Conservation (phyloP, 768 basidiomycete species). For the Coprinellus aureogranulatus region DNA sequence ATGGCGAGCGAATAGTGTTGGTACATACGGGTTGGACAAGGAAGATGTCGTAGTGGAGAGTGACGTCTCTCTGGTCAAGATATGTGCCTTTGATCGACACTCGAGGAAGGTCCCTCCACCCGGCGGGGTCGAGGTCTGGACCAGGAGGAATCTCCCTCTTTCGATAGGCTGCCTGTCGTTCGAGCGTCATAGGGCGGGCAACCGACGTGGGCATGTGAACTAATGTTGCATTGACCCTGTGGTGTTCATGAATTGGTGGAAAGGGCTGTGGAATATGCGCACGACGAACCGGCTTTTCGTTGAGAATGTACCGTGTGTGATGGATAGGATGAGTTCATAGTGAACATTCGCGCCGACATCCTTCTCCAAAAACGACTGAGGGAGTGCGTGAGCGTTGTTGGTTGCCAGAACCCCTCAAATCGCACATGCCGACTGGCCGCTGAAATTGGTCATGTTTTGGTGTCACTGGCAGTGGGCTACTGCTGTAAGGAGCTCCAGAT, state of each 20-base stretch:
- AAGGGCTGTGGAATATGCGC: neutral
- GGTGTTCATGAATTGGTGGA: neutral
- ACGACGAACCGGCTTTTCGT: neutral
- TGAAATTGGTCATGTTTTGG: too few species aligned
- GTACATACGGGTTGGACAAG: constrained; percentile 3
- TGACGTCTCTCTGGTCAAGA: neutral
- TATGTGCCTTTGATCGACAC: neutral
- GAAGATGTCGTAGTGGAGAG: neutral
- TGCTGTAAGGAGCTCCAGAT: too few species aligned
- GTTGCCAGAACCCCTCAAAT: too few species aligned
- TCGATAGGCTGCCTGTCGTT: neutral
- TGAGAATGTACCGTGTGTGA: neutral
- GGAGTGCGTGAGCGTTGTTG: neutral
- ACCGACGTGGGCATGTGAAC: neutral
- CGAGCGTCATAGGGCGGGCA: neutral
- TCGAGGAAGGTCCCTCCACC: neutral
- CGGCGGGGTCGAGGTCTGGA: neutral
- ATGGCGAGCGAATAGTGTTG: too few species aligned
- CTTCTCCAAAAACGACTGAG: neutral
- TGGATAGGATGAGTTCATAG: neutral
- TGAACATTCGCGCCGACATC: neutral
- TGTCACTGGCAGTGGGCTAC: too few species aligned
- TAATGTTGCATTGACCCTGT: neutral
- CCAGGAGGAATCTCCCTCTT: neutral
- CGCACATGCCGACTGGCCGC: too few species aligned